Conservation (phyloP, 345 rosid genomes). For the Eucalyptus regnans region DNA sequence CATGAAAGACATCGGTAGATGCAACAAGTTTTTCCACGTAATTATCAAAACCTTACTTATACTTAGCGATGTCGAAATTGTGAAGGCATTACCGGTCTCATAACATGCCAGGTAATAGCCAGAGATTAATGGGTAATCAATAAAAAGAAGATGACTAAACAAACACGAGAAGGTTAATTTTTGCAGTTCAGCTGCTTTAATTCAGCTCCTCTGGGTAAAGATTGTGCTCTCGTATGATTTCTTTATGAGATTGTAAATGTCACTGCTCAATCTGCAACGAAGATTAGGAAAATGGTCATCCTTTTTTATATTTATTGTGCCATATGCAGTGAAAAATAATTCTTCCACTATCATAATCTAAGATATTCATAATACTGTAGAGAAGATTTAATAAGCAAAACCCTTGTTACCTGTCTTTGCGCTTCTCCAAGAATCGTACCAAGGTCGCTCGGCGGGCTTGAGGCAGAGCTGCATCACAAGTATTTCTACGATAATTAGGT, state of each 20-base stretch:
- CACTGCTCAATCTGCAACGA: background rate
- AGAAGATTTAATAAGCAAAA: background rate
- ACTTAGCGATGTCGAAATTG: background rate
- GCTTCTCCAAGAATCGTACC: background rate
- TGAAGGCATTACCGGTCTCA: background rate
- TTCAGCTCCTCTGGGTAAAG: background rate
- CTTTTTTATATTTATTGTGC: background rate
- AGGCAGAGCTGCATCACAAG: background rate
- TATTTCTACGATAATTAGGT: background rate
- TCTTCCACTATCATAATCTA: background rate
- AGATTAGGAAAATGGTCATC: background rate
- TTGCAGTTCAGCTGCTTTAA: background rate
- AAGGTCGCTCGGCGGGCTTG: background rate
- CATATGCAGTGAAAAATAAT: background rate
- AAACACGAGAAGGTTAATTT: background rate
- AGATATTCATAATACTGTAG: background rate
- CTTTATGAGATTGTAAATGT: background rate
- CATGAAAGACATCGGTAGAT: background rate
- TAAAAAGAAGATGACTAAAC: background rate
- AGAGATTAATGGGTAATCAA: background rate
- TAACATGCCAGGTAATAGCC: background rate
- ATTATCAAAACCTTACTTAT: background rate
- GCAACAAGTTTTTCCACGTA: background rate
- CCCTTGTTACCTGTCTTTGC: background rate
- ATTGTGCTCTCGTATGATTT: background rate